Evolutionary conservation across 1,139 yeast genomes (phyloP).

Genomic region (Debaryomyces coudertii): DNA sequence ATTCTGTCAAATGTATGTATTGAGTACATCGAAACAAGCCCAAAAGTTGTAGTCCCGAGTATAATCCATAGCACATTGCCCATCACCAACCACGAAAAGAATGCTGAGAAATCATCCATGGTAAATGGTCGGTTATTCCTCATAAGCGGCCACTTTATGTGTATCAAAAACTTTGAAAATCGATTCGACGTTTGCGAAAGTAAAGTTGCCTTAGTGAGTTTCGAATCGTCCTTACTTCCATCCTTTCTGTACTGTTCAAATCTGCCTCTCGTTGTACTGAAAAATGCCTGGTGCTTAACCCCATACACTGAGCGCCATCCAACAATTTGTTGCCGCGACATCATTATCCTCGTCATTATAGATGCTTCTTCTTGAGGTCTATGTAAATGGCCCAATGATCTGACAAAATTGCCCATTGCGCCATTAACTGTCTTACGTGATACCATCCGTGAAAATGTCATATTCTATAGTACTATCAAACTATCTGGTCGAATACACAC

Average conservation of each 20-base stretch:
- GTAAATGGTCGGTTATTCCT: conserved; percentile 54
- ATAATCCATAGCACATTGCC: conserved; percentile 62
- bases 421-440: neutral
- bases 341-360: neutral
- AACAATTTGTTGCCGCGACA: neutral
- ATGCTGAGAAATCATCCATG: conserved; percentile 58
- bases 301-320: neutral
- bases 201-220: conserved; percentile 39
- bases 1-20: conserved; percentile 44
- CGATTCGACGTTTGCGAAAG: conserved; percentile 48
- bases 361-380: neutral
- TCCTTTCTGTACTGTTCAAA: neutral
- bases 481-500: neutral
- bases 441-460: conserved; percentile 1
- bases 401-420: neutral
- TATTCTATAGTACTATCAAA: neutral
- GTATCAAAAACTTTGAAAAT: conserved; percentile 49
- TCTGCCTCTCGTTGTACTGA: neutral
- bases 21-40: conserved; percentile 53
- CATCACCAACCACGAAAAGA: conserved; percentile 59
- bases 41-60: conserved; percentile 67
- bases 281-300: conserved; percentile 1
- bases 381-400: neutral
- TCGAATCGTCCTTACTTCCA: neutral
- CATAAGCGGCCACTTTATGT: conserved; percentile 61